Base-by-base conservation (phyloP, 495 filamentous ascomycete genomes). In the Aspergillus steynii region DNA sequence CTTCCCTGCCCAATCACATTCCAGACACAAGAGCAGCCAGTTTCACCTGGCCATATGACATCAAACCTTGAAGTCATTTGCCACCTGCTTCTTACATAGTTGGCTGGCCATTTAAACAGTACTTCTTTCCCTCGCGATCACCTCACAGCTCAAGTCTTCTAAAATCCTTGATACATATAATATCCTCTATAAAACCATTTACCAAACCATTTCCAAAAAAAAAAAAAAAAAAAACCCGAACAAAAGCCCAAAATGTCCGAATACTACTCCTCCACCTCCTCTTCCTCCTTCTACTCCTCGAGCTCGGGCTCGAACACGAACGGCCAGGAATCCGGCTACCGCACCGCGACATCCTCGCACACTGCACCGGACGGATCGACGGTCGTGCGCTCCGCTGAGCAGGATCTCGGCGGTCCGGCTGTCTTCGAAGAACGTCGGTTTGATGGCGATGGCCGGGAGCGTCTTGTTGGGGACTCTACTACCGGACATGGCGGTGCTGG, bases 291-390 rank as follows among this genome's bases (percentile, higher is more conserved):
- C 29, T 74, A 71, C 62, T 76, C 70, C 58, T 75, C 68, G 61
- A 75, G 63, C 63, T 74, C 76, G 27, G 63, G 68, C 14, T 68
- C 60, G 49, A 72, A 66, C 60, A 62, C 62, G 56, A 60, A 29
- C 56, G 63, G 68, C 42, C 71, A 68, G 32, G 61, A 50, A 2
- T 61, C 56, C 29, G 76, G 74, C 59, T 71, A 74, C 55, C 71
- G 74, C 4, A 76, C 76, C 61, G 62, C 68, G n/a, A 75, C 73
- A 6, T 60, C 63, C 49, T 73, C 74, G 1, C 64, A 73, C 46
- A 79, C 74, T 46, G 65, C 73, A 10, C 60, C 63, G 2, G 68
- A 77, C 29, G 77, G 77, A 32, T 69, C 64, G n/a, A 79, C 74
- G 2, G 61, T 68, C 59, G 71, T 78, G 6, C 74, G 74, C 53